Percentiles rank a stretch among this genome's conserved stretches.
Evolutionary conservation across 352 stramenopile genomes (phyloP).

Genomic region (Phytophthora quininea): DNA sequence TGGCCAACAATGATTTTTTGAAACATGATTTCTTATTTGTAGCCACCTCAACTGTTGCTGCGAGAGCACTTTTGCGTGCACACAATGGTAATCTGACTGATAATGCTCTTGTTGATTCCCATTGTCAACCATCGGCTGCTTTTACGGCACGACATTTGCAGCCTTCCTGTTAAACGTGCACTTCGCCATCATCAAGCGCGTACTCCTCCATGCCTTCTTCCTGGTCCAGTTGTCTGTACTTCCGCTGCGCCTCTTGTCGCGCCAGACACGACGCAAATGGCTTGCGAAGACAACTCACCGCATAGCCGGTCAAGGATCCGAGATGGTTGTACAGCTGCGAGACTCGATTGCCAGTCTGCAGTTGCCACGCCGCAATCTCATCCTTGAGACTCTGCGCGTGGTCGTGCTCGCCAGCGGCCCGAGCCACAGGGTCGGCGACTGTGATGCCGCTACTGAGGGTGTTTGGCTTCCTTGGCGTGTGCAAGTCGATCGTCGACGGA

Average conservation of each 20-base stretch:
- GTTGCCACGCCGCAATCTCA: slow-evolving; percentile 54
- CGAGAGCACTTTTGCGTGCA: background rate
- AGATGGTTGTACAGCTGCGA: slow-evolving; percentile 38
- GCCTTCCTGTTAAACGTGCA: slow-evolving; percentile 16
- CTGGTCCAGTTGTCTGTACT: slow-evolving; percentile 44
- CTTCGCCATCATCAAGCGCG: slow-evolving; percentile 37
- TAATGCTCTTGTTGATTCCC: too few species aligned
- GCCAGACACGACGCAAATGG: slow-evolving; percentile 46
- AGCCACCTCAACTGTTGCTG: background rate
- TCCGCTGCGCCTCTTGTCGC: slow-evolving; percentile 29
- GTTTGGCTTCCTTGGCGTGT: slow-evolving; percentile 23
- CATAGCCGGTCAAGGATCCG: slow-evolving; percentile 30
- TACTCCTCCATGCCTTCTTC: slow-evolving; percentile 50
- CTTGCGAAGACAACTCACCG: slow-evolving; percentile 33
- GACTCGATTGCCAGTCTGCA: slow-evolving; percentile 33
- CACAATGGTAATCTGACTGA: background rate
- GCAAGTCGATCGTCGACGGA: slow-evolving; percentile 63
- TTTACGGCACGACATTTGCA: background rate
- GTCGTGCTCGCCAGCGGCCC: slow-evolving; percentile 33
- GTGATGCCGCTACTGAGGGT: slow-evolving; percentile 23
- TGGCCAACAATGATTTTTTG: too few species aligned
- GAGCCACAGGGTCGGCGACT: slow-evolving; percentile 32
- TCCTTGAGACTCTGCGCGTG: slow-evolving; percentile 45
- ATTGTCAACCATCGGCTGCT: background rate
- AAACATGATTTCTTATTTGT: too few species aligned